phyloP scores from a whole-genome alignment of 805 yeast genomes.

The Yarrowia sp. region DNA sequence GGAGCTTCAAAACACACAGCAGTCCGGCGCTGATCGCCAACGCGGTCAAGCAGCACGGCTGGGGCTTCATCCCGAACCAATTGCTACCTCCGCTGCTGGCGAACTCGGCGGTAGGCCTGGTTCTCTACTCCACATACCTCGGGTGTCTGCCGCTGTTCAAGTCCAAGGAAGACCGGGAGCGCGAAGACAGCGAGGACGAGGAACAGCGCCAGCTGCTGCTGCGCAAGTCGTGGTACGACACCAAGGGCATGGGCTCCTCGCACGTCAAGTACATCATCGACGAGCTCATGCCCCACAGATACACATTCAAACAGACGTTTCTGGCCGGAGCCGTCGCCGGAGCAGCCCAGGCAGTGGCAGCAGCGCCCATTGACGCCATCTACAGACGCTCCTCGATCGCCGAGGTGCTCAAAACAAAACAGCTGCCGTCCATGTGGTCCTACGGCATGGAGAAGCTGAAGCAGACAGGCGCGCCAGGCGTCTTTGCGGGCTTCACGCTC shows the following conservation, averaged over 20 bases:
- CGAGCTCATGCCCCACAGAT: slow-evolving; percentile 41
- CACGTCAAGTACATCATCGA: slow-evolving; percentile 23
- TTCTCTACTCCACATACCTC: slow-evolving; percentile 79
- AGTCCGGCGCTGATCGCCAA: slow-evolving; percentile 68
- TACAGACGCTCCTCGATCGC: slow-evolving; percentile 75
- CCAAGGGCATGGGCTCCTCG: slow-evolving; percentile 16
- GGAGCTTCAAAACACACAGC: slow-evolving; percentile 64
- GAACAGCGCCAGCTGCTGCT: neutral
- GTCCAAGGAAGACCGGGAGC: slow-evolving; percentile 30
- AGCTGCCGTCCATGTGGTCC: slow-evolving; percentile 57
- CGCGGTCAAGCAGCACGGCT: slow-evolving; percentile 75
- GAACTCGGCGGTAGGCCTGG: slow-evolving; percentile 82
- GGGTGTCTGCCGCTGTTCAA: slow-evolving; percentile 37
- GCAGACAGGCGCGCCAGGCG: slow-evolving; percentile 77
- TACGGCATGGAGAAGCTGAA: slow-evolving; percentile 67
- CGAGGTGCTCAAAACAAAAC: slow-evolving; percentile 57
- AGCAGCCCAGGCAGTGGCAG: slow-evolving; percentile 79
- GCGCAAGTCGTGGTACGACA: slow-evolving; percentile 33
- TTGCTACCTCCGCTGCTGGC: slow-evolving; percentile 85
- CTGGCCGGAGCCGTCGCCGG: slow-evolving; percentile 86
- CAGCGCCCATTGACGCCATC: slow-evolving; percentile 92
- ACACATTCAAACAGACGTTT: slow-evolving; percentile 52
- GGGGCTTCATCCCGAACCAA: slow-evolving; percentile 81
- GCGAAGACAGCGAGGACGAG: slow-evolving; percentile 28
- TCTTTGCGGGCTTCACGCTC: slow-evolving; percentile 84